Conservation (phyloP, 495 filamentous ascomycete genomes). For the Penicillium diatomitis region DNA sequence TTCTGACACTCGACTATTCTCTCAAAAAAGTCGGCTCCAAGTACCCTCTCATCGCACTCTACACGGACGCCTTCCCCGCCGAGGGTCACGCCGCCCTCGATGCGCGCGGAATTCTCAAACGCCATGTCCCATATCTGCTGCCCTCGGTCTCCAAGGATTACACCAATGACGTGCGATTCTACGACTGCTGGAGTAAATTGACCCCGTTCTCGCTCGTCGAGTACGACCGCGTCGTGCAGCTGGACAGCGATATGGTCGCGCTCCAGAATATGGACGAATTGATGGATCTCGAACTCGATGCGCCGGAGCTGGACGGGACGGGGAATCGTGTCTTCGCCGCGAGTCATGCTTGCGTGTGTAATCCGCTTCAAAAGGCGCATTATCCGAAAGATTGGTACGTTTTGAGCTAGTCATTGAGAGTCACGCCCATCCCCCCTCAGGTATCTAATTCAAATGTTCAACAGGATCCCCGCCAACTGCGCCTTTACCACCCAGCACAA, state of each 20-base stretch:
- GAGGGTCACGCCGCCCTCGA: slow-evolving; percentile 56
- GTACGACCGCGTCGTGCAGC: slow-evolving; percentile 64
- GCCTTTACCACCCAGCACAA: slow-evolving; percentile 63
- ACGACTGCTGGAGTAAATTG: slow-evolving; percentile 82
- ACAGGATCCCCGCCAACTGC: slow-evolving; percentile 59
- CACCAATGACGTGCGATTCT: slow-evolving; percentile 60
- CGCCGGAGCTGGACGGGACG: slow-evolving; percentile 37
- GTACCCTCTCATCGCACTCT: slow-evolving; percentile 69
- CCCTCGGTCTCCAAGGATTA: slow-evolving; percentile 49
- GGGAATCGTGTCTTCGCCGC: slow-evolving; percentile 60
- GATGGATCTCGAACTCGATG: slow-evolving; percentile 65
- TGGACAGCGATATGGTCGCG: slow-evolving; percentile 82
- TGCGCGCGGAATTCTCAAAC: slow-evolving; percentile 50
- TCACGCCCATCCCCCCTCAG: background rate
- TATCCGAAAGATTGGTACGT: slow-evolving; percentile 64
- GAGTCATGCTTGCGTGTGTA: slow-evolving; percentile 73
- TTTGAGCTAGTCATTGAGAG: background rate
- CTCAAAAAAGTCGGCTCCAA: slow-evolving; percentile 47
- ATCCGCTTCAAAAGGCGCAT: slow-evolving; percentile 63
- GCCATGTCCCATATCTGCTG: slow-evolving; percentile 53
- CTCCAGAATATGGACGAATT: slow-evolving; percentile 76
- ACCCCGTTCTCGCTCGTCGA: slow-evolving; percentile 59
- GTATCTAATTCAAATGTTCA: slow-evolving; percentile 11
- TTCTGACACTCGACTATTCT: slow-evolving; percentile 62
- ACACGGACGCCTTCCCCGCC: slow-evolving; percentile 58